Conservation (phyloP, 176 grass and related monocot genomes). For the Carex parvula region DNA sequence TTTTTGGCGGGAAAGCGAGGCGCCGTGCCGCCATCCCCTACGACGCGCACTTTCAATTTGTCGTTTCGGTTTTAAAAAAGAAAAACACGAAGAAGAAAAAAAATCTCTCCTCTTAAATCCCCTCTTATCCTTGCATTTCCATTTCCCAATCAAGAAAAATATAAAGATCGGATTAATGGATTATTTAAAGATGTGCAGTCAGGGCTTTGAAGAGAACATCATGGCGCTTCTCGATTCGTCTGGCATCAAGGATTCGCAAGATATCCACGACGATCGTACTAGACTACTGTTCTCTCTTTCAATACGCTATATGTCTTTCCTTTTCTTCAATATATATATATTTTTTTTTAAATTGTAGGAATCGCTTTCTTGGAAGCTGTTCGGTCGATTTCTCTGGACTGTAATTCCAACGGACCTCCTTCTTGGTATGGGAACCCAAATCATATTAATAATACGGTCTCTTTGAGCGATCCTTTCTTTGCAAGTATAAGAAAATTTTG, state of each 20-base stretch:
- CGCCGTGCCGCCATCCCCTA: not conserved
- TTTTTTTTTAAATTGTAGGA: constrained; percentile 21
- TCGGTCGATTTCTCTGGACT: constrained; percentile 50
- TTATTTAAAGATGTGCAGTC: not conserved
- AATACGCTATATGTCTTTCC: not conserved
- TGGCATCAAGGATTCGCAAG: constrained; percentile 71
- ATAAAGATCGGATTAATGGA: not conserved
- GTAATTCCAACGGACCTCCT: constrained; percentile 40
- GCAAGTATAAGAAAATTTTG: constrained; percentile 1
- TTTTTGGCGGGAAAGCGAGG: constrained; percentile 5
- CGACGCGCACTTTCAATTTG: not conserved
- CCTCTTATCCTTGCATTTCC: not conserved
- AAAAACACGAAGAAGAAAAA: not conserved
- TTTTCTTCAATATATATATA: not conserved
- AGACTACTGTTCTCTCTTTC: not conserved
- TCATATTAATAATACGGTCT: not conserved
- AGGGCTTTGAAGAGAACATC: constrained; percentile 70
- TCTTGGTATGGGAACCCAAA: constrained; percentile 48
- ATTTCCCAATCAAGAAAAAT: not conserved
- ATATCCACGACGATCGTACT: constrained; percentile 81
- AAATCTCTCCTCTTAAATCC: not conserved
- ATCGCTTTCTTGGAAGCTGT: constrained; percentile 73
- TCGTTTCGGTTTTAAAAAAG: not conserved
- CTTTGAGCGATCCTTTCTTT: not conserved
- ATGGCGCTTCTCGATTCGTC: constrained; percentile 84